Evolutionary conservation across 208 protist species (phyloP).

Genomic region (Leishmania guyanensis): DNA sequence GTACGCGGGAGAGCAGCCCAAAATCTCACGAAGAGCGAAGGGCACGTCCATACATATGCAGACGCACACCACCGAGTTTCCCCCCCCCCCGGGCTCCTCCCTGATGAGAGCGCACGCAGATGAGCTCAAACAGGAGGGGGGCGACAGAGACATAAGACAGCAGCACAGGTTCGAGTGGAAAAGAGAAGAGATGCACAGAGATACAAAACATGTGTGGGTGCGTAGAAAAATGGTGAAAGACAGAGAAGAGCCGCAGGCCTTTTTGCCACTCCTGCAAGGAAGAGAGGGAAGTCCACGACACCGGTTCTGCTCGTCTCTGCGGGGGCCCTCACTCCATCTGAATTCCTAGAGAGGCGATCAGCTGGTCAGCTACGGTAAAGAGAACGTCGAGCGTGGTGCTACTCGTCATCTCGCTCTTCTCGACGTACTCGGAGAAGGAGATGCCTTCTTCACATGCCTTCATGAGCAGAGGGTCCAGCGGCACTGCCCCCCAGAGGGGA

Average conservation of each 20-base stretch:
- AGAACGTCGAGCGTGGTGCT: constrained; percentile 58
- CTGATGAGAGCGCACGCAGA: neutral
- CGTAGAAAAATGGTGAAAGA: neutral
- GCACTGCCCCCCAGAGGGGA: constrained; percentile 87
- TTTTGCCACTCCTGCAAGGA: neutral
- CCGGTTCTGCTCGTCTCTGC: neutral
- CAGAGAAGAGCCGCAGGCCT: neutral
- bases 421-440: constrained; percentile 53
- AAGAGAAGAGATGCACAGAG: neutral
- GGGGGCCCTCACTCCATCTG: constrained; percentile 12
- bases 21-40: neutral
- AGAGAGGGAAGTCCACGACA: neutral
- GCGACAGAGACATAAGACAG: neutral
- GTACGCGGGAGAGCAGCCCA: neutral
- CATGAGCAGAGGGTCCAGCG: constrained; percentile 92
- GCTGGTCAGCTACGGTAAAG: constrained; percentile 40
- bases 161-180: neutral
- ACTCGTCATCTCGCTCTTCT: constrained; percentile 23
- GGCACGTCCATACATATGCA: neutral
- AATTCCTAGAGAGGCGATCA: constrained; percentile 47
- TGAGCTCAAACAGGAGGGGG: neutral
- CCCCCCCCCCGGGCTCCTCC: neutral
- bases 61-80: neutral
- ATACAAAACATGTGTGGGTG: neutral
- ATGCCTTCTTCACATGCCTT: constrained; percentile 89